Base-by-base conservation (phyloP, 192 early-diverging fungal species). In the Gigaspora rosea region DNA sequence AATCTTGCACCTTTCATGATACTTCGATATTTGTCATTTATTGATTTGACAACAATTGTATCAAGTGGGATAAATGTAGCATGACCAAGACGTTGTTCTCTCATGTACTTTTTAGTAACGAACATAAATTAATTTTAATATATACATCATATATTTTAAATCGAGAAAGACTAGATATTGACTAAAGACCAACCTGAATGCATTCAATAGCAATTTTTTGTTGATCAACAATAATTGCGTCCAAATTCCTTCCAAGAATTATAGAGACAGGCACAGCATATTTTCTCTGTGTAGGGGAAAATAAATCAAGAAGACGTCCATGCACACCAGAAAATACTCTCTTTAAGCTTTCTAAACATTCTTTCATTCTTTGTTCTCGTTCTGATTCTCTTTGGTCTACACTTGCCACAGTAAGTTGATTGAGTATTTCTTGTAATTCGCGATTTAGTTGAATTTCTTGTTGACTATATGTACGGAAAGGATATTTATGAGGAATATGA, bases 21-120 rank as follows among this genome's bases (percentile, higher is more conserved):
- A 52, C 88, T 90, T 20, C 98, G 88, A 49, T 93, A 90, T 63
- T 90, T 87, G 70, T 98, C 97, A 77, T 94, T 93, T 68, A 95
- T 80, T 12, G 89, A 86, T 76, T 92, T 92, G 15, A 89, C 83
- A 10, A 78, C 77, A 18, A 99, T 85, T 5, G 92, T 90, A 67
- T 97, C 94, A 32, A 99, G 84, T 0, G 98, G 98, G 67, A 99
- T 81, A 81, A 99, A 99, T 0, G 96, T 97, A 0, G 94, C 95
- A 73, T 94, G 92, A 2, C 97, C 98, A 0, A 88, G 83, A 16
- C 95, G 90, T 84, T 98, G 95, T 79, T 98, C 96, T 69, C 92
- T 85, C 85, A 99, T 86, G 69, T 96, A 94, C 83, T 90, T 69
- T 54, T 41, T 27, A 0, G 27, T 27, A 27, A n/a, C 63, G 35